Evolutionary conservation across 2,329 filamentous ascomycete species (phyloP), one percentile per base, ranked within the genome.

Genomic region (Trichoderma simmonsii): DNA sequence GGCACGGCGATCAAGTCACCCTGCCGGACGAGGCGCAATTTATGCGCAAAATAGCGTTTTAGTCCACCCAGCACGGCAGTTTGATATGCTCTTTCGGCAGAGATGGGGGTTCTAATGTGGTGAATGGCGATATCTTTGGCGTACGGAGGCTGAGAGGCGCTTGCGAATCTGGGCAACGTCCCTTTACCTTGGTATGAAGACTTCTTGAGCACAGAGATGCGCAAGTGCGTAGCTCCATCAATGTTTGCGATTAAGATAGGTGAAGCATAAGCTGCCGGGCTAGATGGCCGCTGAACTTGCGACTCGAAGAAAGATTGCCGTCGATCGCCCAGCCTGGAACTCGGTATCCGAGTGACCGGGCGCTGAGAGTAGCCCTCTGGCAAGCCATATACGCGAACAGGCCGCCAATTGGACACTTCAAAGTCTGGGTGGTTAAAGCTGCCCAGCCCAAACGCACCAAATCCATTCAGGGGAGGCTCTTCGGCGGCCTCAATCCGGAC

Each of bases 1-100:
- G 94, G 91, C 14, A 99, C 92, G 21, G 93, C 95, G 69, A 99
- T 91, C 14, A 98, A 83, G 81, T 99, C 96, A 3, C 95, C 95
- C 54, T 89, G 91, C 78, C 94, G 94, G 51, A 98, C 89, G 14
- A 98, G 88, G 4, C 96, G 90, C 71, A 92, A 89, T 77, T 92
- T 93, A 70, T 89, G 89, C 75, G 97, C 92, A 80, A 99, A 98
- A 79, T 98, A 92, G 51, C 90, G 90, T 80, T 98, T 98, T 56
- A 99, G 82, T 0, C 93, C 94, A 21, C 93, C 91, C 76, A 98
- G 91, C 5, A 98, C 87, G 5, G 93, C 93, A 7, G 93, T 93
- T 78, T 98, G 95, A 11, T 97, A 88, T 2, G 92, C 88, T 60
- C 93, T 88, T 77, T 98, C 95, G 4, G 93, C 95, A 0, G 95